Percentiles rank a stretch among this genome's conserved stretches.
Evolutionary conservation across 2,329 filamentous ascomycete genomes (phyloP).

Genomic region (Epichloe coenophiala): DNA sequence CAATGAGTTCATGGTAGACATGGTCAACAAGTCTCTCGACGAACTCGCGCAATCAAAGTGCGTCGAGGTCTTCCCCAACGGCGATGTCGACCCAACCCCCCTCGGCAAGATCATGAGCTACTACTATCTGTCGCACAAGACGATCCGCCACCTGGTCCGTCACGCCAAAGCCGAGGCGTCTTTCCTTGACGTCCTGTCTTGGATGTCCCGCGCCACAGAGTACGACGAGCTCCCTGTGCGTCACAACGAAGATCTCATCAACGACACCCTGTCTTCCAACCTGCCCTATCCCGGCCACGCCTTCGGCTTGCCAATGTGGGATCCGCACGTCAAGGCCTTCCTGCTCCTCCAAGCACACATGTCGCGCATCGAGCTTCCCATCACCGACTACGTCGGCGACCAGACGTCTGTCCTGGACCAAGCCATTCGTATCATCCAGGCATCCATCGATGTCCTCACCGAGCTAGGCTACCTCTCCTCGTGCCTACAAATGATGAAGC

Average conservation of each 20-base stretch:
- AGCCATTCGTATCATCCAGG: slow-evolving; percentile 91
- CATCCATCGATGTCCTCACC: slow-evolving; percentile 82
- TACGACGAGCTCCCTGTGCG: slow-evolving; percentile 96
- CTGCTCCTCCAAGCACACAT: slow-evolving; percentile 90
- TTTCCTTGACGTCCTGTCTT: slow-evolving; percentile 73
- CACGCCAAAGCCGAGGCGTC: slow-evolving; percentile 62
- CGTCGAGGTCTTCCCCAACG: slow-evolving; percentile 69
- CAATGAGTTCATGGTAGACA: slow-evolving; percentile 86
- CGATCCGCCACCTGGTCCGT: slow-evolving; percentile 70
- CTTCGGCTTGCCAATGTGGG: slow-evolving; percentile 84
- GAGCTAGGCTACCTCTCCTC: slow-evolving; percentile 75
- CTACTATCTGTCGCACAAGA: slow-evolving; percentile 94
- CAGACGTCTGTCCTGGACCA: slow-evolving; percentile 84
- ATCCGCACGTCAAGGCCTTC: slow-evolving; percentile 95
- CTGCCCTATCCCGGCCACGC: slow-evolving; percentile 48
- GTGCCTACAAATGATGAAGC: slow-evolving; percentile 65
- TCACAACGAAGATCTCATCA: slow-evolving; percentile 97
- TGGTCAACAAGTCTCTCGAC: slow-evolving; percentile 75
- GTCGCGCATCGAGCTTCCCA: slow-evolving; percentile 81
- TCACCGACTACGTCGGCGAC: slow-evolving; percentile 94
- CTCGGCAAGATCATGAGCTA: slow-evolving; percentile 99
- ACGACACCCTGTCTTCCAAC: slow-evolving; percentile 73
- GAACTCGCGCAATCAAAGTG: slow-evolving; percentile 79
- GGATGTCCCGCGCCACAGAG: slow-evolving; percentile 88
- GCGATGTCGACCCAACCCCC: slow-evolving; percentile 78